Base-by-base conservation (phyloP, 2,329 filamentous ascomycete species). In the Sporothrix inflata region DNA sequence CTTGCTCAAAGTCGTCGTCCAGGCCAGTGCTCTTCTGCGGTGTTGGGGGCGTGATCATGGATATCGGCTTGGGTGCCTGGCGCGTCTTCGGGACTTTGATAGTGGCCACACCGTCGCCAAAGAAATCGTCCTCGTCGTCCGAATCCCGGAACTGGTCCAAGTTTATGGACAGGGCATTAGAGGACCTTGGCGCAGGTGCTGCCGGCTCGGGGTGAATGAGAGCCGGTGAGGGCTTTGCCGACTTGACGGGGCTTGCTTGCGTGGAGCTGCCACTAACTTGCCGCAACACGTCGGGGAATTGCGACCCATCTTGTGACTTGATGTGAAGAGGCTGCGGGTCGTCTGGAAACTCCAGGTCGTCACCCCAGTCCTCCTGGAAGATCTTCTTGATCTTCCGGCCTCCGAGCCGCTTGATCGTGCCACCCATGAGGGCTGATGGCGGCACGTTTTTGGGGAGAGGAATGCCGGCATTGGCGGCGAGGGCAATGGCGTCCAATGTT, bases 351-450 rank as follows among this genome's bases (percentile, higher is more conserved):
- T 93, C 91, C 66, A 95, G 81, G 76, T 95, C 93, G 76, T 94
- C 91, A 74, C 89, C 91, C 90, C 93, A 95, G 79, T 95, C 92
- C 77, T 94, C 92, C 75, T 92, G 89, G 73, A 93, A 88, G 53
- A 91, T 89, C 78, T 89, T 91, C 78, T 90, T 91, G 24, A 92
- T 85, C 77, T 91, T 94, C 76, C 89, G 88, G 73, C 89, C 90
- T 67, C 94, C 94, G 45, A 98, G 86, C 76, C 94, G 88, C 83
- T 97, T 97, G 79, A 98, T 98, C 11, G 94, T 95, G 69, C 96
- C 96, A 70, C 95, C 95, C 80, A 96, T 88, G 55, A 99, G 85
- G 40, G 96, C 96, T 24, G 95, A 97, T 40, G 92, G 89, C 1
- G 95, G 94, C 42, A 98, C 90, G 79, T 94, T 94, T 69, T 89